These are phyloP conservation scores for Heterobasidion annosum DNA, from an alignment of 1,284 basidiomycete species.

Conservation along the genomic window DNA sequence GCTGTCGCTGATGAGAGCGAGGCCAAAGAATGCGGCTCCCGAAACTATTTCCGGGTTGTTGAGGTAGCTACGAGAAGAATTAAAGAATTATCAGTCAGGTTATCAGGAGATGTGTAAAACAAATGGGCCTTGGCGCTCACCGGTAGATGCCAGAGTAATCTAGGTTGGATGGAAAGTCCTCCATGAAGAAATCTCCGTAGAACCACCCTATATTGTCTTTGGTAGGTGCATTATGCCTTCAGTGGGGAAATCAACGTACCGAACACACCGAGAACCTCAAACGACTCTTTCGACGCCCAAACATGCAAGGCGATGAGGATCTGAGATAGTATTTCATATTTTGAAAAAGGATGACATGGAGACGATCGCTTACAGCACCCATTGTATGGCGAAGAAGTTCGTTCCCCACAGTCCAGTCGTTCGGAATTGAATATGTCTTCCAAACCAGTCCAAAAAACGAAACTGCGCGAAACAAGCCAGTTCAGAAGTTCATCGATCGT, in stretches of 20 bases:
- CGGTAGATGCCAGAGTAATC: slow-evolving; percentile 97
- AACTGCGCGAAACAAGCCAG: not conserved
- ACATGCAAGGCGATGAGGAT: slow-evolving; percentile 82
- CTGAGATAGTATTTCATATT: slow-evolving; percentile 26
- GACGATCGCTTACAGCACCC: slow-evolving; percentile 54
- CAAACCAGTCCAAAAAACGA: slow-evolving; percentile 60
- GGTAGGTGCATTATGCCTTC: not conserved
- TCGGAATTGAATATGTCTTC: slow-evolving; percentile 79
- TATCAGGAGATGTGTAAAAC: not conserved
- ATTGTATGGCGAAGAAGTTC: slow-evolving; percentile 84
- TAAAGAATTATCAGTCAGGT: not conserved
- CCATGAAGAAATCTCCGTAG: slow-evolving; percentile 97
- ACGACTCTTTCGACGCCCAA: slow-evolving; percentile 88
- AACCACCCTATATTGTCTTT: slow-evolving; percentile 70
- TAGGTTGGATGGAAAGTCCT: slow-evolving; percentile 84
- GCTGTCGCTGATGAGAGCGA: slow-evolving; percentile 85
- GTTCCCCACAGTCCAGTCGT: slow-evolving; percentile 84
- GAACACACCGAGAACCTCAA: slow-evolving; percentile 89
- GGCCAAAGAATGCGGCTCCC: slow-evolving; percentile 90
- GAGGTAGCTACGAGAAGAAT: slow-evolving; percentile 53
- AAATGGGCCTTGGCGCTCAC: slow-evolving; percentile 24
- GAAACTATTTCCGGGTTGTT: slow-evolving; percentile 98
- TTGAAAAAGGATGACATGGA: not conserved
- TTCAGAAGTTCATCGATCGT: not conserved
- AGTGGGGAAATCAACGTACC: slow-evolving; percentile 33